These are phyloP conservation scores for Fusarium praegraminearum DNA, from an alignment of 2,329 filamentous ascomycete species.

Conservation along the genomic window DNA sequence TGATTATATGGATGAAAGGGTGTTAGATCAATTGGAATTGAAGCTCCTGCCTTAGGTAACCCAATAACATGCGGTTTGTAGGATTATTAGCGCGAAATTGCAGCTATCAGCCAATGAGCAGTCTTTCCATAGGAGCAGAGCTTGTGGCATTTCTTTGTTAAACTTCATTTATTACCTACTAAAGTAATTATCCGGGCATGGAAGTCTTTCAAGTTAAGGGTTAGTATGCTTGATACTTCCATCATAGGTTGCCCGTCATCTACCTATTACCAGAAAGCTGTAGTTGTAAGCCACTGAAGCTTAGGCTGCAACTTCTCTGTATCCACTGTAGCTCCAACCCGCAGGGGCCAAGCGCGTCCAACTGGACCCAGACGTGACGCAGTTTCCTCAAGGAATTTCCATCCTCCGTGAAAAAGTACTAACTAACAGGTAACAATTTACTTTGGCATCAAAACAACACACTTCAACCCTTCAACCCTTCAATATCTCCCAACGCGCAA, in stretches of 20 bases:
- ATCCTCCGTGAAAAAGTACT: constrained; percentile 45
- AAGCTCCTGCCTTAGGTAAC: background rate
- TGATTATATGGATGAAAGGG: background rate
- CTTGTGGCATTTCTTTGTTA: background rate
- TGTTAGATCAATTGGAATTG: background rate
- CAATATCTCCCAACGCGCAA: constrained; percentile 34
- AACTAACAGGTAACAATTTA: constrained; percentile 19
- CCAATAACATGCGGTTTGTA: constrained; percentile 11
- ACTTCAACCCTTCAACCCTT: constrained; percentile 22
- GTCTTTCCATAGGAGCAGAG: background rate
- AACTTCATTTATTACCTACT: background rate
- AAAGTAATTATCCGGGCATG: too few relatives aligned
- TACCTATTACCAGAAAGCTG: too few relatives aligned
- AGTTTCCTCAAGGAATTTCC: constrained; percentile 47
- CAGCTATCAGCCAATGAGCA: constrained; percentile 13
- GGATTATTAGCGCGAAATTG: constrained; percentile 4
- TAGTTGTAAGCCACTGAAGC: constrained; percentile 13
- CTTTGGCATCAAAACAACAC: constrained; percentile 31
- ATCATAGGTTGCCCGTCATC: too few relatives aligned
- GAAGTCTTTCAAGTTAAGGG: too few relatives aligned
- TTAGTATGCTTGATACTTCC: too few relatives aligned
- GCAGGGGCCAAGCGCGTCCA: constrained; percentile 48
- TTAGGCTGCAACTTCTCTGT: constrained; percentile 8
- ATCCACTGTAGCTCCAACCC: constrained; percentile 39
- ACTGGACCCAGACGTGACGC: constrained; percentile 53